Percentiles rank a stretch among this genome's conserved stretches.
phyloP scores from a whole-genome alignment of 2,329 filamentous ascomycete species.

The Biscogniauxia marginata region DNA sequence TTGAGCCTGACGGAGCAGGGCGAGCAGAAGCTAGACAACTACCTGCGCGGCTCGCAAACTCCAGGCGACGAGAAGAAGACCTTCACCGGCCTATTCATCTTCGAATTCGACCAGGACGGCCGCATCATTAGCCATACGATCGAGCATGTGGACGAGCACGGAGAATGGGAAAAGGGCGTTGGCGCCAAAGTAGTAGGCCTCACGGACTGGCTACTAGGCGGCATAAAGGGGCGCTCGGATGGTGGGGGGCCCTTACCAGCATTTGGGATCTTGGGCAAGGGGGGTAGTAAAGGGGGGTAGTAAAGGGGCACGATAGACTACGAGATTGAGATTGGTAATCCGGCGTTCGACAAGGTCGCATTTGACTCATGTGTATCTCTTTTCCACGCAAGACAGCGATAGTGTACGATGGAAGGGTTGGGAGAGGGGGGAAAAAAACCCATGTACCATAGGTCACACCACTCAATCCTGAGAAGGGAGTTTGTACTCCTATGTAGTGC shows the following conservation, averaged over 20 bases:
- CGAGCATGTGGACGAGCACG: conserved; percentile 83
- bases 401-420: not conserved
- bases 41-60: conserved; percentile 37
- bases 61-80: conserved; percentile 65
- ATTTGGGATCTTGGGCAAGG: conserved; percentile 15
- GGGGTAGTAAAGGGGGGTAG: conserved; percentile 7
- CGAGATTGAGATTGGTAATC: not conserved
- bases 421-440: not conserved
- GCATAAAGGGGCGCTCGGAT: conserved; percentile 49
- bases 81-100: conserved; percentile 90
- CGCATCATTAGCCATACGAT: conserved; percentile 86
- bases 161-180: conserved; percentile 78
- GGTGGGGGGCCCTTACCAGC: conserved; percentile 23
- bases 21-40: conserved; percentile 36
- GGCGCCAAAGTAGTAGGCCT: conserved; percentile 82
- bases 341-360: conserved; percentile 9
- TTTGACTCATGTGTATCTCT: not conserved
- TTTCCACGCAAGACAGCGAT: not conserved
- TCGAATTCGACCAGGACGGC: conserved; percentile 89
- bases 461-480: conserved; percentile 25
- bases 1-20: conserved; percentile 29
- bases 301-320: conserved; percentile 11
- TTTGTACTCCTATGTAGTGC: conserved; percentile 9
- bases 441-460: conserved; percentile 26
- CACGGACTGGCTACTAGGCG: conserved; percentile 91